These are phyloP conservation scores for Pichia scutulata DNA, from an alignment of 805 yeast genomes.

Conservation along the genomic window DNA sequence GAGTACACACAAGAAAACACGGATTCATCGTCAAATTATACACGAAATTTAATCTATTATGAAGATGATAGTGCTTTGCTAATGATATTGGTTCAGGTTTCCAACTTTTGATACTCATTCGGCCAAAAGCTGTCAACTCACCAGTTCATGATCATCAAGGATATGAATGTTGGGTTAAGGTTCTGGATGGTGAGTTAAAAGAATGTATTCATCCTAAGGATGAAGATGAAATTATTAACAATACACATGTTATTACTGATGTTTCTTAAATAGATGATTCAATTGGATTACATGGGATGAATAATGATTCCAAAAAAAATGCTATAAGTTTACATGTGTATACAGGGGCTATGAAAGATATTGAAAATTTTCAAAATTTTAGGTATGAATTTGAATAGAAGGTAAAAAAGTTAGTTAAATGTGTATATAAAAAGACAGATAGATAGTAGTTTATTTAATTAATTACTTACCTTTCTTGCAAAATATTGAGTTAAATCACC, in stretches of 20 bases:
- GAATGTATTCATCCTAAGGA: conserved; percentile 43
- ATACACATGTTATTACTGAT: conserved; percentile 22
- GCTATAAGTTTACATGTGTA: conserved; percentile 58
- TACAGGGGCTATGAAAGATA: conserved; percentile 27
- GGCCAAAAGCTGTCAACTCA: conserved; percentile 58
- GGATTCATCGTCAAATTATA: conserved; percentile 28
- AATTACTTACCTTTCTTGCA: conserved; percentile 43
- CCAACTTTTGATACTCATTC: conserved; percentile 55
- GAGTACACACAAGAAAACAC: too few relatives aligned
- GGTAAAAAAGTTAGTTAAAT: too few relatives aligned
- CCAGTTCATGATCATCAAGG: conserved; percentile 69
- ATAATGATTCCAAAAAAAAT: conserved; percentile 39
- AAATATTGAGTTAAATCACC: conserved; percentile 43
- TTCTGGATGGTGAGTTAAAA: conserved; percentile 48
- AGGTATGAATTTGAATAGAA: not conserved
- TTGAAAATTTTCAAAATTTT: not conserved
- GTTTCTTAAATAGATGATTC: conserved; percentile 61
- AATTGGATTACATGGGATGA: conserved; percentile 59
- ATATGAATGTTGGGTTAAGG: conserved; percentile 71
- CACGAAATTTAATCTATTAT: conserved; percentile 27
- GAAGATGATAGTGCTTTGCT: too few relatives aligned
- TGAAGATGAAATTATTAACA: conserved; percentile 12
- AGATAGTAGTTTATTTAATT: not conserved
- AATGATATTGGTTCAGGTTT: conserved; percentile 35
- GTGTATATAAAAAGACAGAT: too few relatives aligned